These are phyloP conservation scores for Fusarium hostae DNA, from an alignment of 2,329 filamentous ascomycete genomes.

Conservation along the genomic window DNA sequence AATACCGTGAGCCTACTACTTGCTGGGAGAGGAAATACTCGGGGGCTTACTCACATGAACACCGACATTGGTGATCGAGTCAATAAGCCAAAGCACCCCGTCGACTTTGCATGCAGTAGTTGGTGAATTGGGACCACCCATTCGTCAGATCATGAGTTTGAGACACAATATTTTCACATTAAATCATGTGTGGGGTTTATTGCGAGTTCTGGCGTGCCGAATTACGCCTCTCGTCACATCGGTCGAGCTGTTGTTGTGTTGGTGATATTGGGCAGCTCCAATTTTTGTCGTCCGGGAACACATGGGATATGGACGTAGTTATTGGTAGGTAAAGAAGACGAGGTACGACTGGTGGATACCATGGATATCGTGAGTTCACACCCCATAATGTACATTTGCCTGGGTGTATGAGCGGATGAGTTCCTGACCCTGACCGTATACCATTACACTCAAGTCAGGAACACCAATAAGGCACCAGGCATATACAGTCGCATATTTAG, in stretches of 20 bases:
- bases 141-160: not conserved
- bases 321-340: not conserved
- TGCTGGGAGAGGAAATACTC: too few species aligned
- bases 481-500: not conserved
- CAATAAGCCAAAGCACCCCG: too few species aligned
- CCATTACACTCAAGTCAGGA: not conserved
- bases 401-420: not conserved
- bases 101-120: not conserved
- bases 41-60: too few species aligned
- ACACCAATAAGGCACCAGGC: not conserved
- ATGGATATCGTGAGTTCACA: not conserved
- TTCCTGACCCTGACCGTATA: not conserved
- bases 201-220: not conserved
- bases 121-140: not conserved
- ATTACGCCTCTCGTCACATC: not conserved
- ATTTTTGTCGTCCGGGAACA: not conserved
- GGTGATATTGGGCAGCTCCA: not conserved
- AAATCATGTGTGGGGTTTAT: too few species aligned
- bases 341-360: not conserved
- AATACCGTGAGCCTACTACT: too few species aligned
- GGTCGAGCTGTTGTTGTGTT: not conserved
- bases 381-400: not conserved
- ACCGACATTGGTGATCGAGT: not conserved
- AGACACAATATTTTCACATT: not conserved
- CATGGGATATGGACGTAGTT: not conserved